Evolutionary conservation across 768 basidiomycete species (phyloP), one percentile per base, ranked within the genome.

Genomic region (Coprinopsis sp.): DNA sequence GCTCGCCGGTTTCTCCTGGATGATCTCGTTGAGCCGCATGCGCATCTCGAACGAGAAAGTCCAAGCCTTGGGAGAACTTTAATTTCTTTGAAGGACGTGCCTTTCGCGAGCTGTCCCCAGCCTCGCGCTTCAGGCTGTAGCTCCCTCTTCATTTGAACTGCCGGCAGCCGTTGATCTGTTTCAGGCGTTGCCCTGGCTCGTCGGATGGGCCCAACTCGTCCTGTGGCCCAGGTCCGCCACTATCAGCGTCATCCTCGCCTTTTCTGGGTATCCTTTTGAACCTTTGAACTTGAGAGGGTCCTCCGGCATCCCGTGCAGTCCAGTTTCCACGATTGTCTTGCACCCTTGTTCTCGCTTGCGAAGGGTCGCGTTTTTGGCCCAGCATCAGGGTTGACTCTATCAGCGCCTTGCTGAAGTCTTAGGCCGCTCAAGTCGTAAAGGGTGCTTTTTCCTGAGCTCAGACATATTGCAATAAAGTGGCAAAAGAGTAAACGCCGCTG

Each of bases 281-380:
- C 52, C 37, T 59, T 19, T 44, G 64, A 3, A 78, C 68, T 3
- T 55, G 68, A 6, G 58, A 63, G 25, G 62, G 59, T 2, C 85
- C 84, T 14, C 76, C 82, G 2, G 84, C 84, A 56, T 87, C 82
- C 27, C 58, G 66, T 8, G 85, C 84, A 18, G 84, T 73, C 79
- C 82, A 84, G 50, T 82, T 82, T 11, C 77, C 80, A 37, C 76
- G 70, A 2, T 66, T 46, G 59, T 79, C 76, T 42, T 68, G 66
- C 3, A 72, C 34, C 59, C 58, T 25, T 54, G 62, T 14, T 69
- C 65, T 24, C 62, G 33, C 23, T 27, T 66, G 46, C 69, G 64
- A 5, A 54, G 57, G 21, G 59, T 56, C 2, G 59, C 49, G 33
- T 73, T 77, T 4, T 42, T 51, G 12, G 6, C 11, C 37, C 25